Evolutionary conservation across 768 basidiomycete genomes (phyloP).

Genomic region (Mycena sanguinolenta): DNA sequence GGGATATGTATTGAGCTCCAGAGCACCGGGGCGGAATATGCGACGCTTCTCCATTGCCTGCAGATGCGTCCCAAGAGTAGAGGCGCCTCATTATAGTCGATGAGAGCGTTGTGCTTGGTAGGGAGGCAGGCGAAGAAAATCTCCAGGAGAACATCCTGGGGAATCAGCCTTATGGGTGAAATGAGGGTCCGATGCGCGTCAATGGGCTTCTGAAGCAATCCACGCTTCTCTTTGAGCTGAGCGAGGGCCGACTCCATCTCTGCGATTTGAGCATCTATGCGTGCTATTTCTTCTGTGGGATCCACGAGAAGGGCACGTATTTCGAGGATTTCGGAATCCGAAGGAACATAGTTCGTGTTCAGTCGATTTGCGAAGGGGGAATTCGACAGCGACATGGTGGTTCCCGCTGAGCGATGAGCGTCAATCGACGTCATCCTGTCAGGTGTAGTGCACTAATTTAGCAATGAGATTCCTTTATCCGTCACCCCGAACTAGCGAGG

Average conservation of each 20-base stretch:
- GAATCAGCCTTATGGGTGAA: conserved; percentile 4
- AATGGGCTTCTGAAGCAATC: conserved; percentile 6
- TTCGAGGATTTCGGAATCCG: too few species aligned
- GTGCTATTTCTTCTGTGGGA: too few species aligned
- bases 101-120: too few species aligned
- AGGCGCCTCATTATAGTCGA: conserved; percentile 15
- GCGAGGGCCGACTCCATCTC: too few species aligned
- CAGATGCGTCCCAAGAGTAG: conserved; percentile 24
- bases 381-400: background rate
- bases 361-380: background rate
- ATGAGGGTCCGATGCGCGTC: background rate
- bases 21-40: conserved; percentile 16
- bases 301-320: too few species aligned
- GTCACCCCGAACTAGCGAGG: too few species aligned
- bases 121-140: too few species aligned
- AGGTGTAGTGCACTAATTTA: too few species aligned
- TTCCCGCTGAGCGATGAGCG: too few species aligned
- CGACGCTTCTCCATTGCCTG: conserved; percentile 14
- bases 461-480: too few species aligned
- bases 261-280: too few species aligned
- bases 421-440: background rate
- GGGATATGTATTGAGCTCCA: conserved; percentile 6
- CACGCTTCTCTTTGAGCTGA: conserved; percentile 8
- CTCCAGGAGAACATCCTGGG: too few species aligned
- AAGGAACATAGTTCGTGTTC: background rate